Conservation (phyloP, 2,329 filamentous ascomycete genomes). For the Penicillium freii region DNA sequence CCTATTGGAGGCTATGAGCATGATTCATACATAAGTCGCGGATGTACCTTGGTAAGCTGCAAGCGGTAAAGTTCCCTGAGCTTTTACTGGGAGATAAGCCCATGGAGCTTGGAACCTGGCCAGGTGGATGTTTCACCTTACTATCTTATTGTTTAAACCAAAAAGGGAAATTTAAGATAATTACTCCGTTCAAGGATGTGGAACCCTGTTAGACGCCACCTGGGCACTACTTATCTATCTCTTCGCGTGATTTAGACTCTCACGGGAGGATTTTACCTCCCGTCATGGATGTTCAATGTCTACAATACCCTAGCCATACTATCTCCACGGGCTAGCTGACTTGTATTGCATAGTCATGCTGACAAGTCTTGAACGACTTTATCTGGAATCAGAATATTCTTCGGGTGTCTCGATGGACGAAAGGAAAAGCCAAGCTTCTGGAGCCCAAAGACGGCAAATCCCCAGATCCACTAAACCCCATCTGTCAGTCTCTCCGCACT, state of each 20-base stretch:
- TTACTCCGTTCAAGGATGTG: not conserved
- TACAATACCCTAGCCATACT: not conserved
- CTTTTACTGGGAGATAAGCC: not conserved
- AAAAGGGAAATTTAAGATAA: not conserved
- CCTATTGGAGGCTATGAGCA: not conserved
- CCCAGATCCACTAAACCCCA: constrained; percentile 16
- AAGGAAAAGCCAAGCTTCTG: constrained; percentile 14
- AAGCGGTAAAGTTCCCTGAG: not conserved
- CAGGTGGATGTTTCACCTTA: not conserved
- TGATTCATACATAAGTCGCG: not conserved
- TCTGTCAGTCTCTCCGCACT: constrained; percentile 22
- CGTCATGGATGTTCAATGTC: not conserved
- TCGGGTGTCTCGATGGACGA: not conserved
- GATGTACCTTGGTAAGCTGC: not conserved
- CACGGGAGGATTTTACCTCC: constrained; percentile 15
- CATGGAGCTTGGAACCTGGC: not conserved
- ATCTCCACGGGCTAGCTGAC: not conserved
- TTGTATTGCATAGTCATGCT: not conserved
- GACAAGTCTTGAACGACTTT: not conserved
- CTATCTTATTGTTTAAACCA: not conserved
- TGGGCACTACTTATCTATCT: constrained; percentile 9
- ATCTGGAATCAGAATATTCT: not conserved
- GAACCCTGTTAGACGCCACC: not conserved
- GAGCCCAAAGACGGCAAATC: constrained; percentile 5
- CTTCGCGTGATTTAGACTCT: constrained; percentile 18